Evolutionary conservation across 2,329 filamentous ascomycete species (phyloP).

Genomic region (Penicillium aurantiogriseum): DNA sequence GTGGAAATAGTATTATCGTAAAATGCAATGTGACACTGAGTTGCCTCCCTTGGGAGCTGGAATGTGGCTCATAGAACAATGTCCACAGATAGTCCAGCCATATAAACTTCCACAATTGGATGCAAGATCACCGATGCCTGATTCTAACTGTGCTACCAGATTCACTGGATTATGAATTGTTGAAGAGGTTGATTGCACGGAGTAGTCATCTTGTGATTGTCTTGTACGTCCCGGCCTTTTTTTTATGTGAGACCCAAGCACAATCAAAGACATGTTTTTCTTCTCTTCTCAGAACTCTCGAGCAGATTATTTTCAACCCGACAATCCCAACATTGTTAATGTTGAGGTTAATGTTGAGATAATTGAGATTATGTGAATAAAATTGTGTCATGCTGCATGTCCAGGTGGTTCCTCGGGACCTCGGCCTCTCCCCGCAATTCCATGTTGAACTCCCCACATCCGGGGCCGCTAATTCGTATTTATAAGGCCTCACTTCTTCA

Average conservation of each 20-base stretch:
- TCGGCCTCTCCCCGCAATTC: slow-evolving; percentile 34
- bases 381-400: slow-evolving; percentile 1
- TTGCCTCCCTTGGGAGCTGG: too few relatives aligned
- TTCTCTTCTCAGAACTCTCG: neutral
- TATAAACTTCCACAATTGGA: neutral
- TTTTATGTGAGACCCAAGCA: neutral
- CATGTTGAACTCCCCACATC: slow-evolving; percentile 14
- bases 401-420: slow-evolving; percentile 32
- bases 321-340: neutral
- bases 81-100: neutral
- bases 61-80: neutral
- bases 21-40: neutral
- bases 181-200: neutral
- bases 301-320: neutral
- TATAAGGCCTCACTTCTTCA: neutral
- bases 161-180: neutral
- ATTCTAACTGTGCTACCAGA: neutral
- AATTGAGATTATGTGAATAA: neutral
- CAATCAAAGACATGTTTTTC: neutral
- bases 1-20: neutral
- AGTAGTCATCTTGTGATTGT: neutral
- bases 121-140: neutral
- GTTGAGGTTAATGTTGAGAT: neutral
- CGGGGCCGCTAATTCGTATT: neutral
- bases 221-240: neutral